phyloP scores from a whole-genome alignment of 2,329 filamentous ascomycete species.

The Chaetomiaceae sp. region DNA sequence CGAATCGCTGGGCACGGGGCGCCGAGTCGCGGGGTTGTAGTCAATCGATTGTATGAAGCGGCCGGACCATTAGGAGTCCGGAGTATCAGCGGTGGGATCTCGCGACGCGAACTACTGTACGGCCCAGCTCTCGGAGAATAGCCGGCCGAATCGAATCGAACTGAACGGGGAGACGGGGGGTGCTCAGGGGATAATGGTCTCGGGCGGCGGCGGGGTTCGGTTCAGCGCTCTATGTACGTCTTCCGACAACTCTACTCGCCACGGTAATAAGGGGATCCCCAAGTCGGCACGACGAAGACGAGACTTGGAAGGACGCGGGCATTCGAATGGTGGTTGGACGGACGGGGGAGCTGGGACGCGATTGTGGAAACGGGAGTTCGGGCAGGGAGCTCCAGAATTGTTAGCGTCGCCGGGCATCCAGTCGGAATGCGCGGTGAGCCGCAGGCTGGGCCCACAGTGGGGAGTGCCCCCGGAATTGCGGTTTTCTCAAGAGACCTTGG shows the following conservation, averaged over 20 bases:
- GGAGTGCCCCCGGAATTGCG: conserved; percentile 1
- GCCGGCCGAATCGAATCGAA: background rate
- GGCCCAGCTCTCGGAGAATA: background rate
- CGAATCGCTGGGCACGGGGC: too few relatives aligned
- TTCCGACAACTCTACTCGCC: too few relatives aligned
- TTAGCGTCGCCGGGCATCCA: conserved; percentile 13
- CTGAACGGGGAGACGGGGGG: too few relatives aligned
- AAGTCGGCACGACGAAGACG: too few relatives aligned
- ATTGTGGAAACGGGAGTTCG: conserved; percentile 13
- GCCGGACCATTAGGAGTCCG: background rate
- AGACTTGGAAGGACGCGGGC: too few relatives aligned
- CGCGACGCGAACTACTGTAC: background rate
- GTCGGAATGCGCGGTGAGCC: background rate
- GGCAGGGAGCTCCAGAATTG: conserved; percentile 20
- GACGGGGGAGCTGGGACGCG: conserved; percentile 15
- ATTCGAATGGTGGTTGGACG: background rate
- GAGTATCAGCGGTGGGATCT: background rate
- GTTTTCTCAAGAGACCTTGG: too few relatives aligned
- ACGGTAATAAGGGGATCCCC: too few relatives aligned
- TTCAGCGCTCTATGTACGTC: too few relatives aligned
- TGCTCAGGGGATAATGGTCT: background rate
- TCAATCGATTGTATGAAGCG: conserved; percentile 1
- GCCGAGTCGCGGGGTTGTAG: too few relatives aligned
- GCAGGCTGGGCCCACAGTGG: conserved; percentile 8
- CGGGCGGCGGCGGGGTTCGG: too few relatives aligned